These are phyloP conservation scores for Phellinidium pouzarii DNA, from an alignment of 1,284 basidiomycete genomes.

Conservation along the genomic window DNA sequence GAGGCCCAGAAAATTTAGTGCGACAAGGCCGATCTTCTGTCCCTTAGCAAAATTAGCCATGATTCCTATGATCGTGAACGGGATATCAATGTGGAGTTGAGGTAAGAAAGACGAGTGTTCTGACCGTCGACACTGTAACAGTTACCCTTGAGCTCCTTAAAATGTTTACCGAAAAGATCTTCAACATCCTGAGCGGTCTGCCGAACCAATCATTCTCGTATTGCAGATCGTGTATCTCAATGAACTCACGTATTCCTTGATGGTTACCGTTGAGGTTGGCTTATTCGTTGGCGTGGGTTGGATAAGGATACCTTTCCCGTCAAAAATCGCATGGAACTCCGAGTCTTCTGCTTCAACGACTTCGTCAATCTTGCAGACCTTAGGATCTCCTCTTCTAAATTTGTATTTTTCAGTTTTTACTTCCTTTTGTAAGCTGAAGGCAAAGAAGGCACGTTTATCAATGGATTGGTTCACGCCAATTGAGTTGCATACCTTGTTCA, in stretches of 20 bases:
- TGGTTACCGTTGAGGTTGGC: conserved; percentile 33
- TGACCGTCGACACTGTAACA: conserved; percentile 26
- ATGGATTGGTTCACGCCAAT: not conserved
- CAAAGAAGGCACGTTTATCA: not conserved
- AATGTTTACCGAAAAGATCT: conserved; percentile 31
- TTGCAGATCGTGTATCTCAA: not conserved
- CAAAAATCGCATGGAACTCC: conserved; percentile 34
- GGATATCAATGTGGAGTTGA: conserved; percentile 11
- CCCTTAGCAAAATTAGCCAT: conserved; percentile 30
- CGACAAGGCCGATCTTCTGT: conserved; percentile 29
- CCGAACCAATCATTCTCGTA: conserved; percentile 9
- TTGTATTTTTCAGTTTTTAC: conserved; percentile 35
- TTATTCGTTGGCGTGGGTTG: conserved; percentile 32
- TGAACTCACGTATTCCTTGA: conserved; percentile 31
- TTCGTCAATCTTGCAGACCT: conserved; percentile 34
- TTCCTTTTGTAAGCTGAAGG: conserved; percentile 34
- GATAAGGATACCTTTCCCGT: conserved; percentile 30
- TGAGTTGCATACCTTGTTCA: conserved; percentile 18
- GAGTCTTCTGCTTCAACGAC: conserved; percentile 30
- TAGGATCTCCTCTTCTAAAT: conserved; percentile 31
- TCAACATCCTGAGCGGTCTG: conserved; percentile 23
- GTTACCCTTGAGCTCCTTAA: conserved; percentile 33
- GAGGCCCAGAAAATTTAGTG: conserved; percentile 28
- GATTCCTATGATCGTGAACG: conserved; percentile 23
- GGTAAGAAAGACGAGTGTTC: not conserved